Evolutionary conservation across 495 filamentous ascomycete genomes (phyloP).

Genomic region (Saxophila tyrrhenica): DNA sequence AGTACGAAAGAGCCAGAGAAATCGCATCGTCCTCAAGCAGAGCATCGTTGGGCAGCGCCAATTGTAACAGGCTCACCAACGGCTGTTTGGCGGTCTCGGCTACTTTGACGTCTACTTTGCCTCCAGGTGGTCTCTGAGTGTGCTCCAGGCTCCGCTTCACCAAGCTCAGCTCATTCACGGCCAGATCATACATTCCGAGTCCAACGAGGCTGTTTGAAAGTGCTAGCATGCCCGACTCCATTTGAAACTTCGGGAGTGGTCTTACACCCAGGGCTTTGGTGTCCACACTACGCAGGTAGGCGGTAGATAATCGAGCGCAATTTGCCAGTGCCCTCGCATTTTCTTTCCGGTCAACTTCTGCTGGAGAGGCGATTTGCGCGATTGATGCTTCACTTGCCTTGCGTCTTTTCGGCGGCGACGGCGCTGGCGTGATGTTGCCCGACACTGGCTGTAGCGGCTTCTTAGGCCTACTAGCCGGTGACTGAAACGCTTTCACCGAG

Average conservation of each 20-base stretch:
- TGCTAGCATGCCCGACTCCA: slow-evolving; percentile 73
- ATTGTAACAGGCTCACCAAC: not conserved
- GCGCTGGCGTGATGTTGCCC: slow-evolving; percentile 1
- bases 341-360: not conserved
- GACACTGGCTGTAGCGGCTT: slow-evolving; percentile 20
- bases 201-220: slow-evolving; percentile 61
- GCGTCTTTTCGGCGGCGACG: slow-evolving; percentile 6
- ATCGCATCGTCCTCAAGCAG: slow-evolving; percentile 15
- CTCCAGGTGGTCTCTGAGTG: not conserved
- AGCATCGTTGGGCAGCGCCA: not conserved
- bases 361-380: not conserved
- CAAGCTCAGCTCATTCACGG: slow-evolving; percentile 61
- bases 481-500: not conserved
- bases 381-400: not conserved
- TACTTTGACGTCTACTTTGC: not conserved
- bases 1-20: slow-evolving; percentile 24
- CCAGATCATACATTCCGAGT: slow-evolving; percentile 61
- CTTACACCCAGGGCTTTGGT: slow-evolving; percentile 29
- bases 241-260: slow-evolving; percentile 53
- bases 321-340: slow-evolving; percentile 40
- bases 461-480: not conserved
- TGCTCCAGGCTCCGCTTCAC: slow-evolving; percentile 54
- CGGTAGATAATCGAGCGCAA: slow-evolving; percentile 65
- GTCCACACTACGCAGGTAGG: slow-evolving; percentile 53
- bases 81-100: not conserved